phyloP scores from a whole-genome alignment of 1,139 yeast species.

The Geotrichum macrosporum region DNA sequence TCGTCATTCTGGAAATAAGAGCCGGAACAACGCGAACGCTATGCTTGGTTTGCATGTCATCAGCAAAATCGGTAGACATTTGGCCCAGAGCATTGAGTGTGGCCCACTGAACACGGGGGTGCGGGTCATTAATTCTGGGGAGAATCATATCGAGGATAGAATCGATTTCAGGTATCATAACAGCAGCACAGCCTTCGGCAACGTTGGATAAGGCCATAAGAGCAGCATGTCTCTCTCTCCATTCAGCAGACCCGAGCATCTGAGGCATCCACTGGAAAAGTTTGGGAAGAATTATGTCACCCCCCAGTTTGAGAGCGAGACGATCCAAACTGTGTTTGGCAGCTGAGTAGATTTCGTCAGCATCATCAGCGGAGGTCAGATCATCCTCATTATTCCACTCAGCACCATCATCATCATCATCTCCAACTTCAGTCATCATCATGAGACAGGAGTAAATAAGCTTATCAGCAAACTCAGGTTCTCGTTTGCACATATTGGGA shows the following conservation, averaged over 20 bases:
- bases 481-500: slow-evolving; percentile 89
- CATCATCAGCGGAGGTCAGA: slow-evolving; percentile 73
- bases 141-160: slow-evolving; percentile 75
- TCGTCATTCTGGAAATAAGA: slow-evolving; percentile 71
- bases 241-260: slow-evolving; percentile 67
- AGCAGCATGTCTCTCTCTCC: slow-evolving; percentile 98
- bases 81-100: slow-evolving; percentile 97
- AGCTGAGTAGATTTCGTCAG: slow-evolving; percentile 82
- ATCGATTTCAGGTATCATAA: slow-evolving; percentile 75
- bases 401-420: slow-evolving; percentile 70
- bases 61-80: slow-evolving; percentile 96
- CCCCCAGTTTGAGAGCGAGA: slow-evolving; percentile 76
- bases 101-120: slow-evolving; percentile 94
- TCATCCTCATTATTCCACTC: slow-evolving; percentile 87
- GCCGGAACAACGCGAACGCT: slow-evolving; percentile 83
- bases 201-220: slow-evolving; percentile 95
- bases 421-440: slow-evolving; percentile 90
- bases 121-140: slow-evolving; percentile 76
- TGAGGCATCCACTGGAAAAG: slow-evolving; percentile 80
- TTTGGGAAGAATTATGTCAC: slow-evolving; percentile 77
- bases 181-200: slow-evolving; percentile 95
- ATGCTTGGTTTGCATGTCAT: slow-evolving; percentile 73
- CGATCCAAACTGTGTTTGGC: slow-evolving; percentile 94
- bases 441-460: slow-evolving; percentile 71
- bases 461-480: slow-evolving; percentile 64